Evolutionary conservation across 164 flowering plant genomes (phyloP).

Genomic region (Nymphaea thermarum): DNA sequence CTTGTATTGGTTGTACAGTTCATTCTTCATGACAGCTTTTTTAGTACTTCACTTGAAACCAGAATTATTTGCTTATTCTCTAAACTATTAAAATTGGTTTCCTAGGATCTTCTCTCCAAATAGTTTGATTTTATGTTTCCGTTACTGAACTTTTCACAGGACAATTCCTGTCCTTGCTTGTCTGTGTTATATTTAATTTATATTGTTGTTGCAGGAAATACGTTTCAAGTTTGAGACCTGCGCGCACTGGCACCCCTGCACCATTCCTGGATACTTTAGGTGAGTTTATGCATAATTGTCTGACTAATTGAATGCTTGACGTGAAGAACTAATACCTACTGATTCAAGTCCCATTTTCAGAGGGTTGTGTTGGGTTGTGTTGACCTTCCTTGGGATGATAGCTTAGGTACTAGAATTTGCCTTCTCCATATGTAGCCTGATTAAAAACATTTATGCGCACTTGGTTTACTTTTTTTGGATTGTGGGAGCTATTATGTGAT

Average conservation of each 20-base stretch:
- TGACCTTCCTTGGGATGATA: no score
- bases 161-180: background rate
- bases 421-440: background rate
- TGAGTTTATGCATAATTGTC: conserved; percentile 9
- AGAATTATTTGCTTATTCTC: background rate
- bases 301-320: background rate
- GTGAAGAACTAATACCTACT: background rate
- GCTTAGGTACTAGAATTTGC: background rate
- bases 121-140: background rate
- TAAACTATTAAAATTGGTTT: no score
- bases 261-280: conserved; percentile 62
- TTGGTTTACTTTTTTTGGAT: no score
- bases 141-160: background rate
- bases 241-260: conserved; percentile 58
- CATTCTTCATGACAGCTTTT: background rate
- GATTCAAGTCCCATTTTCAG: background rate
- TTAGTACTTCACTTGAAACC: background rate
- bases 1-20: no score
- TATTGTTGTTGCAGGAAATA: conserved; percentile 59
- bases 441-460: background rate
- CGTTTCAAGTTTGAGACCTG: conserved; percentile 67
- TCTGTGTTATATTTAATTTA: no score
- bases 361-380: background rate
- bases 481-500: no score
- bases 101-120: background rate